Percentiles rank a stretch among this genome's conserved stretches.
Evolutionary conservation across 345 rosid species (phyloP).

Genomic region (Acer saccharum): DNA sequence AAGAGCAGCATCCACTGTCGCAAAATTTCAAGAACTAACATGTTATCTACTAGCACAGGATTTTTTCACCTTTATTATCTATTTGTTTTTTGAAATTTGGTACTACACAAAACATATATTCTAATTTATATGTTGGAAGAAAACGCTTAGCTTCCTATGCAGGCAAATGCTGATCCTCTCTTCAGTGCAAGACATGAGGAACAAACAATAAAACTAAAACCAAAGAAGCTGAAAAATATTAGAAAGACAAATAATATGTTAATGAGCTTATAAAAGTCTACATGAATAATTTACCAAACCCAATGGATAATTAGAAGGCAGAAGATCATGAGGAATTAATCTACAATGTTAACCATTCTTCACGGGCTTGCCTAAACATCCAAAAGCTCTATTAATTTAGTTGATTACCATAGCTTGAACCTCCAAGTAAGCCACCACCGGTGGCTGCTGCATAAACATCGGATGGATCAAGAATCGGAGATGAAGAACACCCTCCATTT

Average conservation of each 20-base stretch:
- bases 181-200: constrained; percentile 13
- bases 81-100: constrained; percentile 7
- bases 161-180: constrained; percentile 21
- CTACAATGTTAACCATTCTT: constrained; percentile 6
- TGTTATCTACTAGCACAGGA: constrained; percentile 24
- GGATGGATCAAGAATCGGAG: constrained; percentile 58
- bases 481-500: constrained; percentile 57
- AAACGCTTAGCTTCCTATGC: constrained; percentile 27
- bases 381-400: constrained; percentile 38
- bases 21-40: constrained; percentile 21
- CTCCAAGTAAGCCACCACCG: constrained; percentile 65
- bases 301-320: constrained; percentile 37
- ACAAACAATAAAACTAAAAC: constrained; percentile 19
- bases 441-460: constrained; percentile 65
- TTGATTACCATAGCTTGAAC: constrained; percentile 66
- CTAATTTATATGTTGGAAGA: neutral
- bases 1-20: constrained; percentile 17
- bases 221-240: constrained; percentile 22
- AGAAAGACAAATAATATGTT: constrained; percentile 12
- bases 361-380: neutral
- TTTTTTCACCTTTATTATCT: constrained; percentile 13
- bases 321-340: constrained; percentile 19
- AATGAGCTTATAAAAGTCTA: constrained; percentile 23
- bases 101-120: constrained; percentile 23
- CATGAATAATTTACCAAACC: constrained; percentile 30